Evolutionary conservation across 495 filamentous ascomycete genomes (phyloP), one percentile per base, ranked within the genome.

Genomic region (Neurospora discreta): DNA sequence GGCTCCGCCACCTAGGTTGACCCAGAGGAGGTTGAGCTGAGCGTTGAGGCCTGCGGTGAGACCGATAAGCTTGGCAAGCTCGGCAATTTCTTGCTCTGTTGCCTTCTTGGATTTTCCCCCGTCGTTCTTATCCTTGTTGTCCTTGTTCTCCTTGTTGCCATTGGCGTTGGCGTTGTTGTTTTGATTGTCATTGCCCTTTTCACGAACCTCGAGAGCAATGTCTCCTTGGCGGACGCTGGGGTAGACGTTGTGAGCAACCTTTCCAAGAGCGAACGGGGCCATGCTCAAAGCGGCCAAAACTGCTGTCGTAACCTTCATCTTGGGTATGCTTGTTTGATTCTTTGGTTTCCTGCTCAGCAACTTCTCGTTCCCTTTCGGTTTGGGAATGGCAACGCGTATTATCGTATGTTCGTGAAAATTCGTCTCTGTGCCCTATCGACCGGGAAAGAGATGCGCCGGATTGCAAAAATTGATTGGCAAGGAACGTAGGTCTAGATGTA

Each of bases 11-110:
- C 86, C 86, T 26, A 82, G 72, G 83, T 87, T 87, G 75, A 84
- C 81, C 86, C 86, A 88, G 77, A 87, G 83, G 69, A 88, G 77
- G 78, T 86, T 82, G 73, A 87, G 76, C 52, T 85, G 78, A 30
- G 80, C 81, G 60, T 76, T 74, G 44, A 16, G 52, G 60, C 73
- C 76, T 16, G 68, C 39, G 70, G 74, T 74, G 41, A 80, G 68
- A n/a, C 76, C 77, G 71, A 78, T 70, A 70, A 76, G 69, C 26
- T 58, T 52, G 68, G 71, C 65, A 71, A 80, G 73, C 69, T 79
- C 74, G 39, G 73, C 73, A 43, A 80, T 36, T 20, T 78, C 73
- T 6, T 71, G 65, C 15, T 75, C 70, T 11, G 69, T 70, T 3
- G 72, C 74, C 73, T 68, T 23, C 30, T 77, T 41, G 70, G 71